A percentile compares a stretch with the other conserved stretches of the same genome.
phyloP scores from a whole-genome alignment of 2,329 filamentous ascomycete species.

The Pseudogymnoascus sp. region DNA sequence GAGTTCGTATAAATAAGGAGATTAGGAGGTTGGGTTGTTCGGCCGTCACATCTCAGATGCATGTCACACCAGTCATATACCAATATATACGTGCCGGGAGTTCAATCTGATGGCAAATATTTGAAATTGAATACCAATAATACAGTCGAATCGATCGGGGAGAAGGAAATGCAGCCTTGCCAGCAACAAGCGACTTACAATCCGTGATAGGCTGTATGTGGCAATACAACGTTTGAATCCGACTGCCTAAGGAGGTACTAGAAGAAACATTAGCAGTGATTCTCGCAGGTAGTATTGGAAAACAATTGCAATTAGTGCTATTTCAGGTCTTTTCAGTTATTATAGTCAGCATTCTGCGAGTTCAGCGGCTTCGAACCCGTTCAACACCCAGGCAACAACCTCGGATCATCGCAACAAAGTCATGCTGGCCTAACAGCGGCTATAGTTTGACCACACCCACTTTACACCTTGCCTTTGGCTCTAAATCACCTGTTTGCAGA shows the following conservation, averaged over 20 bases:
- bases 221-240: background rate
- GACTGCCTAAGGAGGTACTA: background rate
- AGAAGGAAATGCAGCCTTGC: background rate
- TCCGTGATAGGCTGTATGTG: background rate
- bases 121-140: background rate
- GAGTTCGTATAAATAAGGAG: background rate
- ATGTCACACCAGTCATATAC: background rate
- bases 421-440: constrained; percentile 2
- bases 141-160: background rate
- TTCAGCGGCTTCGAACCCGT: constrained; percentile 26
- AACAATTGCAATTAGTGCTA: constrained; percentile 19
- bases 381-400: constrained; percentile 1
- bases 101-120: background rate
- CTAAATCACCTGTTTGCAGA: constrained; percentile 37
- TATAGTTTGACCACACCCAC: constrained; percentile 9
- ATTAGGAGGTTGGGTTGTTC: background rate
- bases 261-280: background rate
- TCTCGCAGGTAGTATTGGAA: background rate
- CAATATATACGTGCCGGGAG: background rate
- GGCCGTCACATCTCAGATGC: background rate
- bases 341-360: constrained; percentile 32
- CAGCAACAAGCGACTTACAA: background rate
- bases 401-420: constrained; percentile 16
- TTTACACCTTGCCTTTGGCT: constrained; percentile 57
- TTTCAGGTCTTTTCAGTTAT: constrained; percentile 75